Base-by-base conservation (phyloP, 169 alveolate species). In the Plasmodium sp. region DNA sequence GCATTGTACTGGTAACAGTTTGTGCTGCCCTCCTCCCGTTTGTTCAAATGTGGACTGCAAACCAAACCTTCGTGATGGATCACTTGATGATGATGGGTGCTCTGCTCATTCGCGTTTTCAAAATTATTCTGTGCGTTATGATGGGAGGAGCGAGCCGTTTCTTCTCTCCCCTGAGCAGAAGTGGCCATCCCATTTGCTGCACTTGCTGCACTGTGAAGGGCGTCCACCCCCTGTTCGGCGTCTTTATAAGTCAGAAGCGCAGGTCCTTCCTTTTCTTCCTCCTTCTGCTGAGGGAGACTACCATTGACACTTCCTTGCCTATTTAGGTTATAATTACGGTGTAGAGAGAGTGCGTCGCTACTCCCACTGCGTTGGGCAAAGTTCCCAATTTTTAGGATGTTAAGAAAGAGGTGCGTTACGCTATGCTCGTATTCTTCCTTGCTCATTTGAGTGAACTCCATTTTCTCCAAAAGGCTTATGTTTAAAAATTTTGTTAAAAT, bases 401-500 rank as follows among this genome's bases (percentile, higher is more conserved):
- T 48, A 39, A 72, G 51, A 18, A 84, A 84, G 48, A 84, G 43
- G 51, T 84, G 72, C 16, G 27, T 16, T 34, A 84, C 51, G 77
- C 33, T 71, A 72, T 72, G 48, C 27, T 71, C 74, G 33, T 45
- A 84, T 72, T 84, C 77, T 39, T 71, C 93, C 71, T 71, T 84
- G 75, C 34, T 84, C 83, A 84, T 84, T 45, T 67, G 73, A 72
- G 27, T 45, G 56, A 39, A 31, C 56, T 84, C 84, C 43, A 67
- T 31, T 39, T 41, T 84, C 48, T 71, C 83, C 5, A 84, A 22
- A 33, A 84, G 45, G 51, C 45, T 71, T 27, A 71, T 84, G 75
- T 72, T 84, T 45, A 84, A 84, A 83, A 84, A 84, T 84, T 84
- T 84, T 12, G 84, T 41, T 41, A 84, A 84, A 31, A 84, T 84